Percentiles rank a stretch among this genome's conserved stretches.
These are phyloP conservation scores for Talaromyces rugulosus DNA, from an alignment of 2,329 filamentous ascomycete genomes.

Conservation along the genomic window DNA sequence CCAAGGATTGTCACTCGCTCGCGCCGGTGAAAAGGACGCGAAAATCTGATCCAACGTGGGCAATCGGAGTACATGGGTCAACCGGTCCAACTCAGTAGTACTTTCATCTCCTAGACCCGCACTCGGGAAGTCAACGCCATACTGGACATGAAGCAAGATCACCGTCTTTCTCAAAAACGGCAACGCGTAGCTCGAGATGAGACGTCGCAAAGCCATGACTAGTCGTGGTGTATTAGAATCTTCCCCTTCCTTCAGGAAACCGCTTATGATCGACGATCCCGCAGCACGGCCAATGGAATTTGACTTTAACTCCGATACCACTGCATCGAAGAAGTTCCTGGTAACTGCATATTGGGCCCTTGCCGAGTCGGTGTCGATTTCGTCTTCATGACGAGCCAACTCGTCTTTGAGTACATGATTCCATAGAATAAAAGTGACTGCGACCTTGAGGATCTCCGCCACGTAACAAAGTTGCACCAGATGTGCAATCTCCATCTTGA, in stretches of 20 bases:
- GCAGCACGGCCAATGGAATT: slow-evolving; percentile 33
- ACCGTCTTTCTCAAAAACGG: slow-evolving; percentile 80
- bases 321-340: slow-evolving; percentile 35
- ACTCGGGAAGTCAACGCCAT: slow-evolving; percentile 80
- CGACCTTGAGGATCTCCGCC: slow-evolving; percentile 82
- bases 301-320: slow-evolving; percentile 32
- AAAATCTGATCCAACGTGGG: slow-evolving; percentile 79
- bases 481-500: slow-evolving; percentile 71
- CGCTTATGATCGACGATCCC: slow-evolving; percentile 32
- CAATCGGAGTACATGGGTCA: slow-evolving; percentile 70
- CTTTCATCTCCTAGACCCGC: slow-evolving; percentile 61
- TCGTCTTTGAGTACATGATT: slow-evolving; percentile 34
- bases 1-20: slow-evolving; percentile 38
- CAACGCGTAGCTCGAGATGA: slow-evolving; percentile 77
- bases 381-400: slow-evolving; percentile 25
- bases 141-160: slow-evolving; percentile 80
- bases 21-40: slow-evolving; percentile 47
- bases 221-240: slow-evolving; percentile 28
- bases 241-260: slow-evolving; percentile 35
- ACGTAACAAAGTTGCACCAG: slow-evolving; percentile 82
- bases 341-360: slow-evolving; percentile 25
- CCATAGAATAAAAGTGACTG: slow-evolving; percentile 51
- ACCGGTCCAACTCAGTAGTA: slow-evolving; percentile 73
- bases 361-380: slow-evolving; percentile 23
- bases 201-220: slow-evolving; percentile 30